Conservation (phyloP, 805 yeast genomes). For the Kodamaea sagamina region DNA sequence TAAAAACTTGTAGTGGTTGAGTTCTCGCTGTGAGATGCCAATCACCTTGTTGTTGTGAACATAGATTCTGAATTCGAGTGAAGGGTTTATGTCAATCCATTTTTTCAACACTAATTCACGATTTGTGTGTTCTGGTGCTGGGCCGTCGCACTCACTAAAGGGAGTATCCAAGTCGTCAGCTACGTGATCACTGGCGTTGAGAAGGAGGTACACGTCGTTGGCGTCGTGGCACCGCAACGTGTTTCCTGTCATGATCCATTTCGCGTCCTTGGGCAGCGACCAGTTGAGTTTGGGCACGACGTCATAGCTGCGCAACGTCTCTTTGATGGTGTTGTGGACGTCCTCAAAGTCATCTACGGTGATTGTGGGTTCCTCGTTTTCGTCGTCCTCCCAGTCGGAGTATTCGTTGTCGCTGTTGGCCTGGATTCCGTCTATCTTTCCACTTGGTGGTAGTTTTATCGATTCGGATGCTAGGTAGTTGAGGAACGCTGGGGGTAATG, state of each 20-base stretch:
- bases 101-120: slow-evolving; percentile 75
- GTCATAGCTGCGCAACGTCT: slow-evolving; percentile 44
- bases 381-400: slow-evolving; percentile 69
- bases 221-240: slow-evolving; percentile 69
- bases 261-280: slow-evolving; percentile 95
- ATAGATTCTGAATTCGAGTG: slow-evolving; percentile 88
- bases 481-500: slow-evolving; percentile 37
- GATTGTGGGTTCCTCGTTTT: slow-evolving; percentile 16
- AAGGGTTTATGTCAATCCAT: slow-evolving; percentile 85
- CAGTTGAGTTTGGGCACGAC: slow-evolving; percentile 92
- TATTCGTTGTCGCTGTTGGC: slow-evolving; percentile 62
- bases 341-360: slow-evolving; percentile 54
- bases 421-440: slow-evolving; percentile 11
- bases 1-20: slow-evolving; percentile 77
- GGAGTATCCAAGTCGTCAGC: slow-evolving; percentile 81
- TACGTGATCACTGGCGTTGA: slow-evolving; percentile 86
- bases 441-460: slow-evolving; percentile 47
- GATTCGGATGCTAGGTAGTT: slow-evolving; percentile 58
- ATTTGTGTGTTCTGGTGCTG: slow-evolving; percentile 14
- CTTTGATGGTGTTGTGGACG: slow-evolving; percentile 55
- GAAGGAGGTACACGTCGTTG: slow-evolving; percentile 73
- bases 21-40: slow-evolving; percentile 83
- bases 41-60: slow-evolving; percentile 62
- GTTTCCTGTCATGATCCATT: slow-evolving; percentile 84
- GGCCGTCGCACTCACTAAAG: slow-evolving; percentile 49